Percentiles rank a stretch among this genome's conserved stretches.
Conservation (phyloP, 2,329 filamentous ascomycete species). For the Sphaerulina musiva region DNA sequence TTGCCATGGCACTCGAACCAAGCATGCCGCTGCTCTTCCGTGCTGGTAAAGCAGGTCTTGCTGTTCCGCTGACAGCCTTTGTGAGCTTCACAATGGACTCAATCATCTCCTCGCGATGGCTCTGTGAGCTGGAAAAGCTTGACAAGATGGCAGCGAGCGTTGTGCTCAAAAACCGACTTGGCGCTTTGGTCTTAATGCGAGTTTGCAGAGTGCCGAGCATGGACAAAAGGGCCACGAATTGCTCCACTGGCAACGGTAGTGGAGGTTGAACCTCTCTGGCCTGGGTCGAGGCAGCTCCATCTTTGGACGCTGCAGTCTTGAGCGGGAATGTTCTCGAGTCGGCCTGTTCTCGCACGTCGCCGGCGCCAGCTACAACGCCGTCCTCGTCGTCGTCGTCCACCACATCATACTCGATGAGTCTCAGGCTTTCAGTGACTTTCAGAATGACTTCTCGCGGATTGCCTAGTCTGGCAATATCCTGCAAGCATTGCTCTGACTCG, state of each 20-base stretch:
- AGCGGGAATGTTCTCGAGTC: conserved; percentile 27
- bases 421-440: conserved; percentile 68
- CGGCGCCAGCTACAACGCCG: neutral
- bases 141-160: conserved; percentile 66
- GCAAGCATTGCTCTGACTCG: conserved; percentile 61
- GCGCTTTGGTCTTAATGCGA: conserved; percentile 68
- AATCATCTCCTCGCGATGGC: conserved; percentile 58
- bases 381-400: conserved; percentile 42
- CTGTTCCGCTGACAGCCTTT: conserved; percentile 60
- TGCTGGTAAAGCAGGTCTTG: conserved; percentile 58
- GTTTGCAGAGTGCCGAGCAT: conserved; percentile 68
- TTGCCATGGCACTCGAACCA: conserved; percentile 15
- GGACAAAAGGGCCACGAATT: conserved; percentile 63
- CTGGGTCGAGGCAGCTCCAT: conserved; percentile 20
- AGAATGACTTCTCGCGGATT: conserved; percentile 77
- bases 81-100: conserved; percentile 64
- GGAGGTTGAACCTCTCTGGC: conserved; percentile 30
- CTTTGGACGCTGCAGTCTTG: conserved; percentile 23
- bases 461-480: conserved; percentile 67
- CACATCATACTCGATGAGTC: conserved; percentile 56
- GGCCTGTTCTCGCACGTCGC: conserved; percentile 18
- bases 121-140: conserved; percentile 54
- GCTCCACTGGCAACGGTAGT: conserved; percentile 41
- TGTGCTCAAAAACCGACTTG: conserved; percentile 70
- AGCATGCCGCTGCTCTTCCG: conserved; percentile 45